Conservation (phyloP, 2,329 filamentous ascomycete species). For the Chalaropsis ovoidea region DNA sequence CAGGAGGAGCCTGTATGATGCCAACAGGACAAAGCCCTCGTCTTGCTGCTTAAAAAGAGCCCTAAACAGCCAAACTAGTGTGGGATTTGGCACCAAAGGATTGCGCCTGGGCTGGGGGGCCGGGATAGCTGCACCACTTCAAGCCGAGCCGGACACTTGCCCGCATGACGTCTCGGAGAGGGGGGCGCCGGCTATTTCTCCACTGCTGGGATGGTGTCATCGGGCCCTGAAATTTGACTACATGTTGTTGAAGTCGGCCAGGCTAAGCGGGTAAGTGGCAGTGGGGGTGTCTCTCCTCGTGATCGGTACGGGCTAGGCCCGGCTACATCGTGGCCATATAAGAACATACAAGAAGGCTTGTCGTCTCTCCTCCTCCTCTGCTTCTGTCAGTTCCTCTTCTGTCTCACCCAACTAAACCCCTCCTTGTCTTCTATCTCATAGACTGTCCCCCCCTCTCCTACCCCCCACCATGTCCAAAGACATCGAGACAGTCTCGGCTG, state of each 20-base stretch:
- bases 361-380: not conserved
- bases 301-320: too few species aligned
- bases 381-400: not conserved
- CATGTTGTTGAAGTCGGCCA: too few species aligned
- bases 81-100: not conserved
- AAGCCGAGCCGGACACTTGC: not conserved
- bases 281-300: too few species aligned
- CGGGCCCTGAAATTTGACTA: not conserved
- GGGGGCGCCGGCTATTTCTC: not conserved
- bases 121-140: too few species aligned
- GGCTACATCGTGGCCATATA: too few species aligned
- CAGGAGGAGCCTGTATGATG: not conserved
- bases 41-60: not conserved
- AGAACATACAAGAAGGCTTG: not conserved
- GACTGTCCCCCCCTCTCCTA: not conserved
- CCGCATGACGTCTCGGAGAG: not conserved
- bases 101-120: too few species aligned
- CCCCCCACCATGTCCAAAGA: constrained; percentile 17
- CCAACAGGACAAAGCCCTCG: not conserved
- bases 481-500: constrained; percentile 15
- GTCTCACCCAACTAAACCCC: not conserved
- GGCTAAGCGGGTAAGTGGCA: too few species aligned
- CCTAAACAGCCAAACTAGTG: not conserved
- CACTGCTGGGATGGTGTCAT: not conserved
- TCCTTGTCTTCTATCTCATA: not conserved